Conservation (phyloP, 805 yeast species). For the Metschnikowia baotianmanensis region DNA sequence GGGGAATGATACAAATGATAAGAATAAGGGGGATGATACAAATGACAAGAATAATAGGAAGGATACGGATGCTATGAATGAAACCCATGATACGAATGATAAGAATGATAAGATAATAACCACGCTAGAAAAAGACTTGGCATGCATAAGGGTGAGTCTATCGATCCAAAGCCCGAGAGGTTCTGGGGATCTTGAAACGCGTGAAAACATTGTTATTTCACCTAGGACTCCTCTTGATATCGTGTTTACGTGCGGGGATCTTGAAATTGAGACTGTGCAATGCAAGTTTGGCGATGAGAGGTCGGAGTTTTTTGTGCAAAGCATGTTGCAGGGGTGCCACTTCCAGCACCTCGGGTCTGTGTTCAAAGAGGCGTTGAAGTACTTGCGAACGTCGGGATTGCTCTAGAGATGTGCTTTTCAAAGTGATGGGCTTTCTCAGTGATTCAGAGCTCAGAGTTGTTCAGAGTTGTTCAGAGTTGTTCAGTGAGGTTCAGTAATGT, state of each 20-base stretch:
- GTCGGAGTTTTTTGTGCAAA: constrained; percentile 8
- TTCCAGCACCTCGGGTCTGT: constrained; percentile 2
- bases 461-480: no score
- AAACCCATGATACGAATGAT: no score
- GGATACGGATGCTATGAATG: no score
- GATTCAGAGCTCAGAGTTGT: no score
- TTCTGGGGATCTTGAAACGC: no score
- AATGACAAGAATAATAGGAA: no score
- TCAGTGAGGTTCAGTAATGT: no score
- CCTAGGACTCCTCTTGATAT: constrained; percentile 12
- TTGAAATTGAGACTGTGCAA: constrained; percentile 10
- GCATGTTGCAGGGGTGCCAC: constrained; percentile 9
- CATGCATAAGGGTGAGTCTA: constrained; percentile 24
- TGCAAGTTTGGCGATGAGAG: constrained; percentile 6
- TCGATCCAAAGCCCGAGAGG: no score
- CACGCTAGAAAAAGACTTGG: constrained; percentile 25
- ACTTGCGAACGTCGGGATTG: constrained; percentile 7
- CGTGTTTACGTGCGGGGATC: constrained; percentile 23
- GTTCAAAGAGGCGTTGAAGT: constrained; percentile 6
- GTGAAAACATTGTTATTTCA: no score
- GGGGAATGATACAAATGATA: no score
- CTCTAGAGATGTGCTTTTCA: not conserved
- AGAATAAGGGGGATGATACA: no score
- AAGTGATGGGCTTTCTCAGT: no score
- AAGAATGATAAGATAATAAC: constrained; percentile 12